Evolutionary conservation across 2,329 filamentous ascomycete species (phyloP).

Genomic region (Fusarium graminum): DNA sequence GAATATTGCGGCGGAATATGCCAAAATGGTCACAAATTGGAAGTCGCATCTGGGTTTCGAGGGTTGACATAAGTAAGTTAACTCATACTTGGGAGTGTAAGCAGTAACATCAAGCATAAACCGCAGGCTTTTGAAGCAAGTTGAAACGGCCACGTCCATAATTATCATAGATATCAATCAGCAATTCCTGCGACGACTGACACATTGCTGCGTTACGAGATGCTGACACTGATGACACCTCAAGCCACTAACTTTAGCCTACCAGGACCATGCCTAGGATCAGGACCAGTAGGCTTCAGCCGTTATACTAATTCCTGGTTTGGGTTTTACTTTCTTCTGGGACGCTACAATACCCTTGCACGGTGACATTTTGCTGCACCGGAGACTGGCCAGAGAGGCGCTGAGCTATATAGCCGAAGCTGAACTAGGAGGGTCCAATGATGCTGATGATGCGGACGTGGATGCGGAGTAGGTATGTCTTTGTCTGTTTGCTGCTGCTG

Average conservation of each 20-base stretch:
- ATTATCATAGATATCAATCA: constrained; percentile 16
- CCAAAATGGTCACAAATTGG: constrained; percentile 12
- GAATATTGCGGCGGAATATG: constrained; percentile 10
- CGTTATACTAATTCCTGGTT: constrained; percentile 33
- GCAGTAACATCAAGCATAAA: not conserved
- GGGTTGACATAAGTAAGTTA: not conserved
- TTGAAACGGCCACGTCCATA: not conserved
- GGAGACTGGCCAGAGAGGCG: constrained; percentile 16
- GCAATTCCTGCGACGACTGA: not conserved
- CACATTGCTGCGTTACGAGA: constrained; percentile 22
- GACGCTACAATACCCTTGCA: constrained; percentile 32
- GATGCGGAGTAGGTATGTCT: constrained; percentile 9
- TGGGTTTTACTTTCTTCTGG: constrained; percentile 36
- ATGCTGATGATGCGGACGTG: constrained; percentile 35
- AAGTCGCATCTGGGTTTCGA: not conserved
- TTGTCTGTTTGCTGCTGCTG: constrained; percentile 11
- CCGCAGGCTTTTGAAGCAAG: not conserved
- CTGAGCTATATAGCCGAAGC: constrained; percentile 27
- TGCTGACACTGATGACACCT: constrained; percentile 40
- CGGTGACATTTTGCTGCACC: constrained; percentile 35
- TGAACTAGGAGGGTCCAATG: constrained; percentile 30
- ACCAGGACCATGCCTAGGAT: not conserved
- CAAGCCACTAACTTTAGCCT: constrained; percentile 32
- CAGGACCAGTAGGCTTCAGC: constrained; percentile 27
- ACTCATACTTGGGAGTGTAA: not conserved